These are phyloP conservation scores for Trypanosoma boissoni DNA, from an alignment of 208 protist species.

Conservation along the genomic window DNA sequence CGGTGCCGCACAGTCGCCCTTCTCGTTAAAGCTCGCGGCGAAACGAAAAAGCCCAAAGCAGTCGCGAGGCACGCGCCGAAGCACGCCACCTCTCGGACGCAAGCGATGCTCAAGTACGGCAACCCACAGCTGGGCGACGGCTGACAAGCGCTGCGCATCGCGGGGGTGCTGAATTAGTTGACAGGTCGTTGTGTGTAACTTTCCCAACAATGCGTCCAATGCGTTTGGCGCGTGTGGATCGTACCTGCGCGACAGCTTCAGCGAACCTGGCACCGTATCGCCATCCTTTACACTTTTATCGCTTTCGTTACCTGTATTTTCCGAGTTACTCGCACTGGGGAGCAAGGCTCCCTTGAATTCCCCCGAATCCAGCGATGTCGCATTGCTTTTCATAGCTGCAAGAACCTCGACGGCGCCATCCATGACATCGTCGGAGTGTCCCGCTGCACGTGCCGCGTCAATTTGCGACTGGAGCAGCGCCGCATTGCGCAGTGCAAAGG, in stretches of 20 bases:
- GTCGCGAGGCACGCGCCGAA: conserved; percentile 23
- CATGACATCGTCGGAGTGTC: conserved; percentile 33
- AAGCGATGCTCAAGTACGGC: conserved; percentile 30
- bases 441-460: conserved; percentile 13
- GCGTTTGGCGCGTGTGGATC: neutral
- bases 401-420: conserved; percentile 18
- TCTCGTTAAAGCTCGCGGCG: conserved; percentile 23
- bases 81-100: conserved; percentile 23
- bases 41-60: conserved; percentile 30
- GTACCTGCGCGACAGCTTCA: neutral
- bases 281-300: neutral
- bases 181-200: neutral
- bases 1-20: conserved; percentile 24
- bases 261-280: neutral
- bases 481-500: conserved; percentile 33
- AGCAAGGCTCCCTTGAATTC: too few species aligned
- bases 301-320: neutral
- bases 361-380: conserved; percentile 9
- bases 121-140: conserved; percentile 30
- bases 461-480: conserved; percentile 36
- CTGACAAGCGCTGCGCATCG: neutral
- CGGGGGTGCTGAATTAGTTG: neutral
- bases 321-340: too few species aligned
- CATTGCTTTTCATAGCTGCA: conserved; percentile 10
- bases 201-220: neutral